A percentile compares a stretch with the other conserved stretches of the same genome.
Evolutionary conservation across 2,329 filamentous ascomycete genomes (phyloP).

Genomic region (Epichloe aotearoae): DNA sequence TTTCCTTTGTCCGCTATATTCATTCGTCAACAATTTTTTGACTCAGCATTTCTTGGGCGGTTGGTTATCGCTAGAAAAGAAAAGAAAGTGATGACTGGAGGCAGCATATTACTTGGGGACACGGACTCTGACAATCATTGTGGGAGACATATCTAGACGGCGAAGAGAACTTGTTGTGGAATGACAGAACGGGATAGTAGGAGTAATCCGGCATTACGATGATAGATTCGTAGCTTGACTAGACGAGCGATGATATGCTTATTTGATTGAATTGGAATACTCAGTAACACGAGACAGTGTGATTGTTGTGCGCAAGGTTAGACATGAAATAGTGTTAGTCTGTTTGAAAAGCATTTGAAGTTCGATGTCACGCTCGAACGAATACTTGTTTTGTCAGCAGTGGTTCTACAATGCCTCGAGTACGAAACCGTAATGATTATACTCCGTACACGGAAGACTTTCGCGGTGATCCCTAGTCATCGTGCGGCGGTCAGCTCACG

Average conservation of each 20-base stretch:
- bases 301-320: not conserved
- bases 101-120: not conserved
- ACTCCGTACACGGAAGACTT: no score
- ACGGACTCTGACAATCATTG: not conserved
- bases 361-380: not conserved
- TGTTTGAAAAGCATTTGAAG: not conserved
- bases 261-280: not conserved
- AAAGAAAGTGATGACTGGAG: not conserved
- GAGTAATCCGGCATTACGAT: not conserved
- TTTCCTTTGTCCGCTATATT: not conserved
- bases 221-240: slow-evolving; percentile 8
- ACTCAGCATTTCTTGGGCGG: slow-evolving; percentile 6
- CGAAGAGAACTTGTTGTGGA: not conserved
- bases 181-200: not conserved
- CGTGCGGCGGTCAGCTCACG: not conserved
- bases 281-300: not conserved
- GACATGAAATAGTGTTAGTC: not conserved
- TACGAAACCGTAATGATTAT: no score
- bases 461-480: no score
- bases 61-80: slow-evolving; percentile 5
- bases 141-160: not conserved
- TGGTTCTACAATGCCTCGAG: no score
- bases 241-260: slow-evolving; percentile 9
- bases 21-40: not conserved
- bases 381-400: not conserved